Evolutionary conservation across 768 basidiomycete genomes (phyloP).

Genomic region (Mycena galericulata): DNA sequence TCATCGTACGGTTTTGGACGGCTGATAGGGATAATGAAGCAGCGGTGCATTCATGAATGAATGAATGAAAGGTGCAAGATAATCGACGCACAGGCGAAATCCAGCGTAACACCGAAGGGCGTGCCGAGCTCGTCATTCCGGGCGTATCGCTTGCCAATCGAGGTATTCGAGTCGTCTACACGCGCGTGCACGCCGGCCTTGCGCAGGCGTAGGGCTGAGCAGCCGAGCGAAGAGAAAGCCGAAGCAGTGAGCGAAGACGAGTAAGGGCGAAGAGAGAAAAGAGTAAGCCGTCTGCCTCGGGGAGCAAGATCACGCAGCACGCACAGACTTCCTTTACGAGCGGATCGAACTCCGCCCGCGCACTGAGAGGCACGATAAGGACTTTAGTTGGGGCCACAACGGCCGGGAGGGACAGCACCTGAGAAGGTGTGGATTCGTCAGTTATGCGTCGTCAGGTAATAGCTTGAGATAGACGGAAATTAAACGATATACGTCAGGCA

Average conservation of each 20-base stretch:
- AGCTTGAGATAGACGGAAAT: constrained; percentile 21
- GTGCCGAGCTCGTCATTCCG: constrained; percentile 99
- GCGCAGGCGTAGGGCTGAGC: constrained; percentile 85
- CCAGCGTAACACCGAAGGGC: constrained; percentile 95
- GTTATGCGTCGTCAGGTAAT: constrained; percentile 28
- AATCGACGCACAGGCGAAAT: constrained; percentile 79
- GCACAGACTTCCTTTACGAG: constrained; percentile 91
- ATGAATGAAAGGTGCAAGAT: constrained; percentile 11
- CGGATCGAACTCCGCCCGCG: constrained; percentile 85
- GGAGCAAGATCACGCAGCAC: constrained; percentile 49
- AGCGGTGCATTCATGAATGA: not conserved
- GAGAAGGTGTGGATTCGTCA: constrained; percentile 29
- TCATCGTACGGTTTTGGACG: constrained; percentile 92
- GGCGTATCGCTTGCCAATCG: constrained; percentile 97
- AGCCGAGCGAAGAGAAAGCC: constrained; percentile 7
- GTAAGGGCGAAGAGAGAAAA: constrained; percentile 20
- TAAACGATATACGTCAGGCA: constrained; percentile 18
- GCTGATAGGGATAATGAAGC: constrained; percentile 58
- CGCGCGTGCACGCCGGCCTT: constrained; percentile 90
- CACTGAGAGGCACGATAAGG: constrained; percentile 93
- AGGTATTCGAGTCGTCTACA: constrained; percentile 95
- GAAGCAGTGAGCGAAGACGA: constrained; percentile 13
- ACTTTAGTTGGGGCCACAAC: constrained; percentile 96
- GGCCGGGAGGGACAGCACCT: constrained; percentile 93
- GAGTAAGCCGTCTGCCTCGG: constrained; percentile 14